Conservation (phyloP, 108 stramenopile species). For the Fragilaria crotonensis region DNA sequence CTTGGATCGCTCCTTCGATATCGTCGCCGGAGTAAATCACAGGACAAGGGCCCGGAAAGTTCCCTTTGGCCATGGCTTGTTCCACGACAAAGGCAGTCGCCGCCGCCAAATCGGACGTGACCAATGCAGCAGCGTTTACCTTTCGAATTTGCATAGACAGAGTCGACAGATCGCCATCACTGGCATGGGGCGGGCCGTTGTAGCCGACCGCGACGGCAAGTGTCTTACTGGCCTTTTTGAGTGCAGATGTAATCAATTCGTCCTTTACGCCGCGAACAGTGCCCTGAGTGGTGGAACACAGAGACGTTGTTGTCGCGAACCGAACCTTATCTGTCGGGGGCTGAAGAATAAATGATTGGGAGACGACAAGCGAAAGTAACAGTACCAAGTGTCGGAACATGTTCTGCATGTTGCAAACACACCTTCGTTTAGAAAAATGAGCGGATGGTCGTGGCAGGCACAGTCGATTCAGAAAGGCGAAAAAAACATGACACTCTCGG, state of each 20-base stretch:
- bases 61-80: slow-evolving; percentile 30
- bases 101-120: slow-evolving; percentile 16
- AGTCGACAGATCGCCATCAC: slow-evolving; percentile 19
- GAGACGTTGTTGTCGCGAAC: too few species aligned
- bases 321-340: too few species aligned
- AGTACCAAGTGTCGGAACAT: too few species aligned
- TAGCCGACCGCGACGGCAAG: slow-evolving; percentile 41
- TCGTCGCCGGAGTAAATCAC: slow-evolving; percentile 20
- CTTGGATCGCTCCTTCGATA: slow-evolving; percentile 14
- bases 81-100: slow-evolving; percentile 19
- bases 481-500: too few species aligned
- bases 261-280: not conserved
- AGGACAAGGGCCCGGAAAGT: slow-evolving; percentile 40
- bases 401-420: too few species aligned
- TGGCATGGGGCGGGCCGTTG: not conserved
- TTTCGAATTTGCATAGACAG: slow-evolving; percentile 60
- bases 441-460: too few species aligned
- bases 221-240: slow-evolving; percentile 40
- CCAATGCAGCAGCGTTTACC: slow-evolving; percentile 30
- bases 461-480: too few species aligned
- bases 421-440: too few species aligned
- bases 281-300: too few species aligned
- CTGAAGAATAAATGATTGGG: too few species aligned
- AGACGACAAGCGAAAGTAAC: too few species aligned
- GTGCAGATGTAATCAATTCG: slow-evolving; percentile 7